Evolutionary conservation across 352 stramenopile species (phyloP).

Genomic region (Phytophthora lateralis): DNA sequence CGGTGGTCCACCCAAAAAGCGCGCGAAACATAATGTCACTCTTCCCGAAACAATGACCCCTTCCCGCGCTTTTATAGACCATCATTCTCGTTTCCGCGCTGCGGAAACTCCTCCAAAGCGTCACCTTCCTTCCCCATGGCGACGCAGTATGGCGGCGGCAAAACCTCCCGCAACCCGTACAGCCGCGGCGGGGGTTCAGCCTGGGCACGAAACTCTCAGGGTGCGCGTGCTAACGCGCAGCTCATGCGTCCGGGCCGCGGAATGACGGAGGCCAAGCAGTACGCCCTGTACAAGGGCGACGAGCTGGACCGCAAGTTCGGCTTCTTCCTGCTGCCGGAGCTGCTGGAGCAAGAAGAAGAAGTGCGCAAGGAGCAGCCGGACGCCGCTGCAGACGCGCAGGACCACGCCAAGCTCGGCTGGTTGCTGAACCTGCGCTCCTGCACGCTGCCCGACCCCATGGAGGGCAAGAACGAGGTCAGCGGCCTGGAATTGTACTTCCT

Average conservation of each 20-base stretch:
- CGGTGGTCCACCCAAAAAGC: not conserved
- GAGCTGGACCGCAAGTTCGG: slow-evolving; percentile 74
- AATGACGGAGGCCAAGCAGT: slow-evolving; percentile 70
- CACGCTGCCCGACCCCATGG: slow-evolving; percentile 56
- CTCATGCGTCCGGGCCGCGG: slow-evolving; percentile 38
- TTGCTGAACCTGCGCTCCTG: slow-evolving; percentile 73
- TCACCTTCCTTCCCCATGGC: slow-evolving; percentile 21
- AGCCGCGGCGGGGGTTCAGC: slow-evolving; percentile 52
- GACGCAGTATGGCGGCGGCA: slow-evolving; percentile 21
- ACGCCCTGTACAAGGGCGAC: slow-evolving; percentile 63
- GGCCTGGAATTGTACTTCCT: slow-evolving; percentile 96
- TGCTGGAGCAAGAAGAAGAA: slow-evolving; percentile 62
- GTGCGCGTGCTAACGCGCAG: slow-evolving; percentile 65
- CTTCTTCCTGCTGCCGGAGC: slow-evolving; percentile 60
- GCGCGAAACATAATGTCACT: not conserved
- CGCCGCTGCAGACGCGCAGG: slow-evolving; percentile 2
- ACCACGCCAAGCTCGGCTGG: slow-evolving; percentile 61
- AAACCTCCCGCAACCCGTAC: slow-evolving; percentile 44
- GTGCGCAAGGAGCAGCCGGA: slow-evolving; percentile 25
- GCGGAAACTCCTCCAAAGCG: slow-evolving; percentile 16
- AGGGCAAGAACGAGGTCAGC: slow-evolving; percentile 84
- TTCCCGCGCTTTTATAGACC: slow-evolving; percentile 26
- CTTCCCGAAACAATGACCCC: not conserved
- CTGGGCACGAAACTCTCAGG: slow-evolving; percentile 75
- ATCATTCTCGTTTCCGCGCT: slow-evolving; percentile 15